A percentile compares a stretch with the other conserved stretches of the same genome.
phyloP scores from a whole-genome alignment of 257 asterid species.

The Thymus mandschuricus region DNA sequence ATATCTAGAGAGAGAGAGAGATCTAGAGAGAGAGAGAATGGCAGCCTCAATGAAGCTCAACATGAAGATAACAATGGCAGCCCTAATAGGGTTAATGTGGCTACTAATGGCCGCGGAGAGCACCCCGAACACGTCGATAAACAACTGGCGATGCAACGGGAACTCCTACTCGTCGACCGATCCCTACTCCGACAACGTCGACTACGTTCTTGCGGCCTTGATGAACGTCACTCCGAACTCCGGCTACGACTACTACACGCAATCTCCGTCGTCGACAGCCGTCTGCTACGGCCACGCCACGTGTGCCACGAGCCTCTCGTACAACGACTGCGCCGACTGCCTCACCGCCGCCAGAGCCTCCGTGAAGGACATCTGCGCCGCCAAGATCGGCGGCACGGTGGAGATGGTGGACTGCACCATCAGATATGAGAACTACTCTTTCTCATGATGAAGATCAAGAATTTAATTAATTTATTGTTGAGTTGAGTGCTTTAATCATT shows the following conservation, averaged over 20 bases:
- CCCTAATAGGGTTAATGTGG: background rate
- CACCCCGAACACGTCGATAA: conserved; percentile 27
- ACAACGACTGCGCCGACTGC: conserved; percentile 37
- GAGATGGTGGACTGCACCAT: conserved; percentile 33
- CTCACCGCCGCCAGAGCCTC: conserved; percentile 25
- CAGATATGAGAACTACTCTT: conserved; percentile 34
- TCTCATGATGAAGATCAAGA: background rate
- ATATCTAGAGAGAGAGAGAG: no score
- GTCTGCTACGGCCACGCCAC: conserved; percentile 36
- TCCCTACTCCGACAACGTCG: conserved; percentile 25
- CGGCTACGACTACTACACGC: conserved; percentile 32
- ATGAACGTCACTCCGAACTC: conserved; percentile 26
- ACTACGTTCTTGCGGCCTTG: conserved; percentile 30
- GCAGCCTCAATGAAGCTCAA: background rate
- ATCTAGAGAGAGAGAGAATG: background rate
- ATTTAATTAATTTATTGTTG: no score
- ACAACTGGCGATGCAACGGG: conserved; percentile 4
- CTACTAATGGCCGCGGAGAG: conserved; percentile 8
- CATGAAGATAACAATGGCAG: background rate
- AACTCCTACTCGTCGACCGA: background rate
- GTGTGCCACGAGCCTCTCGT: conserved; percentile 20
- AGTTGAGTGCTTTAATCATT: no score
- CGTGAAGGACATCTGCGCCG: conserved; percentile 5
- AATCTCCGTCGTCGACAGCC: conserved; percentile 21
- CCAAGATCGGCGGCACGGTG: conserved; percentile 20